phyloP scores from a whole-genome alignment of 73 alveolate species.

The Blepharisma stoltei region DNA sequence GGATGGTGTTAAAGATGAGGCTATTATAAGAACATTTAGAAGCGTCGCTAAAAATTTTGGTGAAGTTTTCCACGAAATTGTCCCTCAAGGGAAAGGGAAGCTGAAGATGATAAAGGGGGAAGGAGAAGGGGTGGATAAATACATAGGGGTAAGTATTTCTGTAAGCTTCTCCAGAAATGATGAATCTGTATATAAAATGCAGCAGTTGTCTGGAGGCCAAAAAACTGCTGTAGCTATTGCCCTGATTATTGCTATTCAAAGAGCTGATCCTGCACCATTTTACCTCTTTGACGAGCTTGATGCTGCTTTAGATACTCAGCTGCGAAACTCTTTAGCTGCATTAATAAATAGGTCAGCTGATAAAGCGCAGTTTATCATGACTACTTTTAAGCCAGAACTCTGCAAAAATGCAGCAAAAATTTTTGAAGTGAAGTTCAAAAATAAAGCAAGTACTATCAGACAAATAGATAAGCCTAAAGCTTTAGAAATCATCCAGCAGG shows the following conservation, averaged over 20 bases:
- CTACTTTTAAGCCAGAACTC: constrained; percentile 91
- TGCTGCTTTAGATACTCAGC: constrained; percentile 95
- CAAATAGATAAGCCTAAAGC: constrained; percentile 62
- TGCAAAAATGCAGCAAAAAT: constrained; percentile 66
- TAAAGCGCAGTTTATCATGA: constrained; percentile 72
- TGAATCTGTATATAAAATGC: constrained; percentile 41
- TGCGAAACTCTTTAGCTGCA: constrained; percentile 74
- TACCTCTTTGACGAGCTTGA: constrained; percentile 96
- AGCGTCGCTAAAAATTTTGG: constrained; percentile 62
- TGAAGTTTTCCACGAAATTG: constrained; percentile 65
- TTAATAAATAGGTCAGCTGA: constrained; percentile 55
- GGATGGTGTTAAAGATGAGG: constrained; percentile 69
- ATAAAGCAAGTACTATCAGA: constrained; percentile 68
- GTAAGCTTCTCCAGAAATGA: constrained; percentile 36
- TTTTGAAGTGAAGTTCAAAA: constrained; percentile 67
- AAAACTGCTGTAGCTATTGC: constrained; percentile 96
- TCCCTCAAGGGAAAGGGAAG: constrained; percentile 74
- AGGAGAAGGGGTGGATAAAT: constrained; percentile 37
- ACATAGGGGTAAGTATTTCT: constrained; percentile 33
- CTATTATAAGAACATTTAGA: constrained; percentile 65
- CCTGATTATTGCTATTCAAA: constrained; percentile 82
- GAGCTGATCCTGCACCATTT: constrained; percentile 92
- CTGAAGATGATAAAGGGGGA: constrained; percentile 66
- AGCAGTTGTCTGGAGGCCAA: constrained; percentile 93
- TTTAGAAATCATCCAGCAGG: constrained; percentile 40